Evolutionary conservation across 441 rosid genomes (phyloP).

Genomic region (Euphorbia celastroides): DNA sequence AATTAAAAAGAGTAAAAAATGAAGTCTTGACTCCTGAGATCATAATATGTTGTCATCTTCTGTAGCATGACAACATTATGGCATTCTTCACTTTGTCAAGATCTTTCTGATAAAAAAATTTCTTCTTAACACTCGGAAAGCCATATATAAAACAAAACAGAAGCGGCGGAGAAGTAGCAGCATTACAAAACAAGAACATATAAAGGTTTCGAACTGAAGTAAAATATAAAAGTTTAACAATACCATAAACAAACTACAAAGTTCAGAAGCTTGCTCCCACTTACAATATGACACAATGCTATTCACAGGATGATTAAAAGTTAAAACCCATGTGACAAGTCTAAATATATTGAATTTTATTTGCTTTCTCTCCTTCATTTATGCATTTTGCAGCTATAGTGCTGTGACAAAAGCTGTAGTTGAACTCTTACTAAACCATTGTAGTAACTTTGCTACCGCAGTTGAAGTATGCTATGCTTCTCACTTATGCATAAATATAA

Average conservation of each 20-base stretch:
- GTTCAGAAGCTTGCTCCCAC: not conserved
- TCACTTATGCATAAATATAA: no score
- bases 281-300: not conserved
- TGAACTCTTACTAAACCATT: not conserved
- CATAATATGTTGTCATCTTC: no score
- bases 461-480: not conserved
- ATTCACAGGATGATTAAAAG: not conserved
- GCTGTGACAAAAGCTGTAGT: not conserved
- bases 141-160: no score
- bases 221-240: not conserved
- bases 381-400: not conserved
- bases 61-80: no score
- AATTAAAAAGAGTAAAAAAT: no score
- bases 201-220: no score
- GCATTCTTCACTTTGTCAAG: not conserved
- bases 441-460: not conserved
- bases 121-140: no score
- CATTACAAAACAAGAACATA: no score
- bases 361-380: not conserved
- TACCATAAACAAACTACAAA: not conserved
- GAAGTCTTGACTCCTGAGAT: no score
- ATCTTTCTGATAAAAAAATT: not conserved
- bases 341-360: not conserved
- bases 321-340: not conserved
- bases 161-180: no score